phyloP scores from a whole-genome alignment of 306 rosid species.

The Senna siamea region DNA sequence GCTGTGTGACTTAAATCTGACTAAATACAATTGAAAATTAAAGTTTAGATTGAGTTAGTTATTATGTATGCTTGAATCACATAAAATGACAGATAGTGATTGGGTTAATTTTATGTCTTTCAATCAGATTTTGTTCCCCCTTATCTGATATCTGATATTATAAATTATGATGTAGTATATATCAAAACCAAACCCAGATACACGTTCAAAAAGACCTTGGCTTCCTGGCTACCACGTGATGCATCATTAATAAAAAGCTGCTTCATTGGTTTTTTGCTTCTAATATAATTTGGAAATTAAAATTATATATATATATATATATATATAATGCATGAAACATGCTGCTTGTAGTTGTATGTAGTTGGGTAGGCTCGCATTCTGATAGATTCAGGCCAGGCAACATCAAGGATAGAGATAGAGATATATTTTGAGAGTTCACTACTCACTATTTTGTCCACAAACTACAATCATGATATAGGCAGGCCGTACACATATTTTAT shows the following conservation, averaged over 20 bases:
- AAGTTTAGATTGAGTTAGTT: too few species aligned
- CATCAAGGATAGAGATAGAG: not conserved
- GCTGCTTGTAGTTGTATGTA: not conserved
- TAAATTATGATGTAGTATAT: too few species aligned
- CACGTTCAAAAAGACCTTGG: not conserved
- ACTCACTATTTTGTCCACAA: not conserved
- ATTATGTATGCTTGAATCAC: not conserved
- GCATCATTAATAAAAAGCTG: not conserved
- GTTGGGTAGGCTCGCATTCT: not conserved
- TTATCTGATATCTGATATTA: too few species aligned
- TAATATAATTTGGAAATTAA: not conserved
- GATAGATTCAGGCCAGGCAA: not conserved
- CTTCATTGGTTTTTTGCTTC: not conserved
- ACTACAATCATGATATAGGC: not conserved
- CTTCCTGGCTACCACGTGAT: constrained; percentile 4
- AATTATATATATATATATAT: too few species aligned
- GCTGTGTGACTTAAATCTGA: not conserved
- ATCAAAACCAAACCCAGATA: not conserved
- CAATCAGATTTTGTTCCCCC: too few species aligned
- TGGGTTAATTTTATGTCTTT: not conserved
- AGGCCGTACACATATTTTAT: too few species aligned
- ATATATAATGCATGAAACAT: not conserved
- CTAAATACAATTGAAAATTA: not conserved
- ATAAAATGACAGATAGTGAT: not conserved
- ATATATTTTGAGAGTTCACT: not conserved